A percentile compares a stretch with the other conserved stretches of the same genome.
phyloP scores from a whole-genome alignment of 352 stramenopile genomes.

The Globisporangium cederbergense region DNA sequence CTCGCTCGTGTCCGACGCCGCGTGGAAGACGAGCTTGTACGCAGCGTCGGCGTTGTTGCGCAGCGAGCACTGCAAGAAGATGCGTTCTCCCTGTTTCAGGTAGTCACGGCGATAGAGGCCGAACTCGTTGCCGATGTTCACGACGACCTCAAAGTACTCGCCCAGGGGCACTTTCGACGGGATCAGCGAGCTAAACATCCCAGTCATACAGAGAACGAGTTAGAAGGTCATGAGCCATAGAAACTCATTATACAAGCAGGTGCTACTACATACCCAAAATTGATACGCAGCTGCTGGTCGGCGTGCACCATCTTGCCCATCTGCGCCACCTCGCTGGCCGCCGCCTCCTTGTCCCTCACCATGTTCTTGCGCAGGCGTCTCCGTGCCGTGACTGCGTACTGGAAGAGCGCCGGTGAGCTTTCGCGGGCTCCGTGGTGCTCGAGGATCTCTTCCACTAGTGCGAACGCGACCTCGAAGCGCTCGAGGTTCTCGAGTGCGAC shows the following conservation, averaged over 20 bases:
- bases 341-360: conserved; percentile 44
- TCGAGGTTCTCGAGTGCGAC: conserved; percentile 77
- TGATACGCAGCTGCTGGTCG: conserved; percentile 76
- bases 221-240: neutral
- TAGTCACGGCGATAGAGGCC: conserved; percentile 68
- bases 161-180: conserved; percentile 47
- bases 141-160: conserved; percentile 53
- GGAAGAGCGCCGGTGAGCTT: conserved; percentile 31
- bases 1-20: conserved; percentile 5
- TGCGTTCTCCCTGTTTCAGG: conserved; percentile 31
- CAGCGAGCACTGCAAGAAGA: conserved; percentile 50
- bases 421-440: conserved; percentile 15
- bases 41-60: conserved; percentile 28
- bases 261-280: conserved; percentile 52
- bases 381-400: conserved; percentile 50
- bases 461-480: conserved; percentile 60
- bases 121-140: conserved; percentile 85
- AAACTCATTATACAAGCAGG: neutral
- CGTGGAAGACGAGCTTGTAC: conserved; percentile 29
- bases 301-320: conserved; percentile 76
- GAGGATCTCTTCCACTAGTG: conserved; percentile 43
- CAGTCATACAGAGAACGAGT: conserved; percentile 11
- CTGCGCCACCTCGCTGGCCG: conserved; percentile 43
- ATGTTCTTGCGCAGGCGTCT: conserved; percentile 56
- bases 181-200: conserved; percentile 40